These are phyloP conservation scores for Ogataea allantospora DNA, from an alignment of 805 yeast genomes.

Conservation along the genomic window DNA sequence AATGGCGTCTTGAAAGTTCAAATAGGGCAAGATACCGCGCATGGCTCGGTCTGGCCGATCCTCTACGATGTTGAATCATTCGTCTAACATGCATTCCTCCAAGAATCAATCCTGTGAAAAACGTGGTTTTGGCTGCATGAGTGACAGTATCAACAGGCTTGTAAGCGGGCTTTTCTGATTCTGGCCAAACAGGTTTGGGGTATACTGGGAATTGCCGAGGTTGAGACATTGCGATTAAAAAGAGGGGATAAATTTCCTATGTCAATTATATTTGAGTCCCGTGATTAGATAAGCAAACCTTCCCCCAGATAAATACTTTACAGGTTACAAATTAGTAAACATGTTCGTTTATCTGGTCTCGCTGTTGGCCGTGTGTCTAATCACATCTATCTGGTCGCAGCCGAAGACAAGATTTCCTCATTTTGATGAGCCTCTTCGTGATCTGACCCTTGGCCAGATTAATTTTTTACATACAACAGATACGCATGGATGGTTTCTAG, in stretches of 20 bases:
- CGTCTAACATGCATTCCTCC: conserved; percentile 39
- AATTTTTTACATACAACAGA: conserved; percentile 95
- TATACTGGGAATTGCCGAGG: conserved; percentile 9
- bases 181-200: conserved; percentile 33
- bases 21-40: conserved; percentile 34
- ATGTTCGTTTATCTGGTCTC: background rate
- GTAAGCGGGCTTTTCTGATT: conserved; percentile 16
- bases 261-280: background rate
- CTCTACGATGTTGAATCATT: conserved; percentile 35
- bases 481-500: conserved; percentile 96
- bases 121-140: conserved; percentile 28
- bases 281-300: conserved; percentile 5
- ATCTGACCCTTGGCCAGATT: conserved; percentile 64
- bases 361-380: background rate
- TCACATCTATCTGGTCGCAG: conserved; percentile 4
- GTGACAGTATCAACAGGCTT: conserved; percentile 33
- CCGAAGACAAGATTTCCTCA: conserved; percentile 27
- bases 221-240: conserved; percentile 12
- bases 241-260: conserved; percentile 5
- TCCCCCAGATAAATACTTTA: background rate
- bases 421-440: conserved; percentile 42
- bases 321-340: background rate
- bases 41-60: conserved; percentile 38
- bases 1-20: conserved; percentile 31
- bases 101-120: conserved; percentile 32